Percentiles rank a stretch among this genome's conserved stretches.
phyloP scores from a whole-genome alignment of 2,329 filamentous ascomycete genomes.

The Pseudopyrenochaeta lycopersici region DNA sequence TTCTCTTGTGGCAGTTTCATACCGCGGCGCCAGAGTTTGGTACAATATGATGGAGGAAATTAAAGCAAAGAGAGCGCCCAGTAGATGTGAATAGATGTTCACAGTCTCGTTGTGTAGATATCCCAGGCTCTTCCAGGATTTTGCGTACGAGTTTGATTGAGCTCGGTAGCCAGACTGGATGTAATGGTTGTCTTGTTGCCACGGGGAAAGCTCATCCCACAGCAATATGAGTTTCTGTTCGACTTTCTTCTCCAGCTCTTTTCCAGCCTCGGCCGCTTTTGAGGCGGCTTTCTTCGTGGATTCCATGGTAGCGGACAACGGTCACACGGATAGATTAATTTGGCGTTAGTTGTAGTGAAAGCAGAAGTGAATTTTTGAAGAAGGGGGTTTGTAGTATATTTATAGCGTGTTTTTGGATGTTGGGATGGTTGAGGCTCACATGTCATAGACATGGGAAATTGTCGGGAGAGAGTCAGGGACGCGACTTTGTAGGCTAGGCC shows the following conservation, averaged over 20 bases:
- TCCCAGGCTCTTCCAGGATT: constrained; percentile 65
- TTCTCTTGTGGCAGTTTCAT: constrained; percentile 44
- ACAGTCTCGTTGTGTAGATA: constrained; percentile 75
- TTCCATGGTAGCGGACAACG: constrained; percentile 24
- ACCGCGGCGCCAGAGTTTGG: constrained; percentile 35
- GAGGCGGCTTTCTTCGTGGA: constrained; percentile 27
- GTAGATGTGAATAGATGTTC: constrained; percentile 77
- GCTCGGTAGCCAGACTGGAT: constrained; percentile 73
- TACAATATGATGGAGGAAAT: constrained; percentile 32
- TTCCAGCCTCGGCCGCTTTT: constrained; percentile 23
- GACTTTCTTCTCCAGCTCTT: constrained; percentile 44
- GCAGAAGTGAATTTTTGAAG: no score
- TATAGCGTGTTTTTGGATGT: neutral
- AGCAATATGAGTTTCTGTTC: constrained; percentile 58
- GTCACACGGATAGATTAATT: no score
- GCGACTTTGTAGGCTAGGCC: constrained; percentile 15
- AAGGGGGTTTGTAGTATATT: no score
- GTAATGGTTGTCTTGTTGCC: constrained; percentile 72
- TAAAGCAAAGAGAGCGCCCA: constrained; percentile 41
- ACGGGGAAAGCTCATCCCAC: constrained; percentile 55
- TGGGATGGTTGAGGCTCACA: constrained; percentile 3
- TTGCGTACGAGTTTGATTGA: constrained; percentile 67
- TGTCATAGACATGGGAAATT: constrained; percentile 1
- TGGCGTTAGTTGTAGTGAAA: no score
- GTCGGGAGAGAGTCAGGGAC: neutral